Evolutionary conservation across 1,284 basidiomycete species (phyloP).

Genomic region (Cystobasidiaceae sp.): DNA sequence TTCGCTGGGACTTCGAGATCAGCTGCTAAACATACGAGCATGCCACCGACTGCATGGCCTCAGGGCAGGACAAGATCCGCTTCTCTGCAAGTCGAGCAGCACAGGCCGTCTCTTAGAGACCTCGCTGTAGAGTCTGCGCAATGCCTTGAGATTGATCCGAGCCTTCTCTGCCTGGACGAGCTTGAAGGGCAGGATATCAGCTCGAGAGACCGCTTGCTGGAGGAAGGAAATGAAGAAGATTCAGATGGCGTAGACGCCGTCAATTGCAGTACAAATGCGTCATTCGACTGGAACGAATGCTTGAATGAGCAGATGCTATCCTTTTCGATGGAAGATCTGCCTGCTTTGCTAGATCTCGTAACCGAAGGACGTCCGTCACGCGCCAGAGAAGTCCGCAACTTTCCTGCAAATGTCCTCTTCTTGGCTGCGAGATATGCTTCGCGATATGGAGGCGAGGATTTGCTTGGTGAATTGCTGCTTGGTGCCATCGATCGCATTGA

Average conservation of each 20-base stretch:
- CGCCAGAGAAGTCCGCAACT: constrained; percentile 45
- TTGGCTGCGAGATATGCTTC: constrained; percentile 67
- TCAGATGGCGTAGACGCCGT: constrained; percentile 34
- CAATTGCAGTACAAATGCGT: constrained; percentile 12
- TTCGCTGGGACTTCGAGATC: not conserved
- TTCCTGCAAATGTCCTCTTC: constrained; percentile 49
- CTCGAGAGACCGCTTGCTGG: constrained; percentile 37
- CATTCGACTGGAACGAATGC: constrained; percentile 39
- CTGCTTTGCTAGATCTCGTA: constrained; percentile 70
- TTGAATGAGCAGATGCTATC: constrained; percentile 64
- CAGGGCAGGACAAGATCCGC: not conserved
- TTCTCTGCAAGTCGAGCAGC: not conserved
- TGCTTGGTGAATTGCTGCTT: constrained; percentile 83
- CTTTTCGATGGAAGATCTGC: constrained; percentile 71
- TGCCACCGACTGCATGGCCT: not conserved
- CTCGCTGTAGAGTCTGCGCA: constrained; percentile 35
- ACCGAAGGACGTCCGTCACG: constrained; percentile 57
- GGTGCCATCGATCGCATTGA: constrained; percentile 89
- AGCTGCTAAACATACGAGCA: not conserved
- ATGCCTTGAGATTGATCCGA: constrained; percentile 37
- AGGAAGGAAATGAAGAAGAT: constrained; percentile 11
- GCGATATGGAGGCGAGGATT: constrained; percentile 72
- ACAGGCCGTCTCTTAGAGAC: not conserved
- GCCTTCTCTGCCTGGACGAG: constrained; percentile 31
- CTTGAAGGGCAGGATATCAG: constrained; percentile 31